Evolutionary conservation across 257 asterid species (phyloP).

Genomic region (Solanum habrochaites): DNA sequence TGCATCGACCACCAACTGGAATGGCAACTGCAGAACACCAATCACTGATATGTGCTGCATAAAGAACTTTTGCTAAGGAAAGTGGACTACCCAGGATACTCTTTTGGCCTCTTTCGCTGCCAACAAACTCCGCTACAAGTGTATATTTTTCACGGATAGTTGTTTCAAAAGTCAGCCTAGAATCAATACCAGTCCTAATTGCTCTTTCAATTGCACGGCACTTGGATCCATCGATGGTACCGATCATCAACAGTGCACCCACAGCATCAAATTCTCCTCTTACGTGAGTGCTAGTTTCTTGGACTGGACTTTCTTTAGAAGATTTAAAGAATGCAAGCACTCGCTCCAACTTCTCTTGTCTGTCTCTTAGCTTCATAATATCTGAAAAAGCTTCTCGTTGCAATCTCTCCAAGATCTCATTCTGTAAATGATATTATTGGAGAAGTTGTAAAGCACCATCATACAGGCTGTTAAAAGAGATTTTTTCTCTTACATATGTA

Average conservation of each 20-base stretch:
- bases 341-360: conserved; percentile 89
- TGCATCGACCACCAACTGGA: conserved; percentile 75
- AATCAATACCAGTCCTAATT: conserved; percentile 64
- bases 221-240: conserved; percentile 35
- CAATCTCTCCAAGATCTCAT: conserved; percentile 85
- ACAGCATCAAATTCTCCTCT: conserved; percentile 62
- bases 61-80: conserved; percentile 58
- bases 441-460: conserved; percentile 55
- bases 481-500: no score
- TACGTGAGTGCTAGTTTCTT: conserved; percentile 59
- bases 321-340: conserved; percentile 53
- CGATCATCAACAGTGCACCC: conserved; percentile 54
- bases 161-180: conserved; percentile 64
- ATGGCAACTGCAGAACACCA: conserved; percentile 81
- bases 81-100: conserved; percentile 53
- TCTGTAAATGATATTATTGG: conserved; percentile 67
- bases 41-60: conserved; percentile 51
- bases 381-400: conserved; percentile 90
- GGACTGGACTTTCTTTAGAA: conserved; percentile 59
- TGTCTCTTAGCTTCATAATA: conserved; percentile 85
- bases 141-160: conserved; percentile 45
- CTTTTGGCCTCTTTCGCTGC: conserved; percentile 34
- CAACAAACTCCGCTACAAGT: conserved; percentile 61
- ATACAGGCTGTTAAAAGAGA: not conserved
- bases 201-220: conserved; percentile 40